Evolutionary conservation across 768 basidiomycete species (phyloP).

Genomic region (Xanthoconium stramineum): DNA sequence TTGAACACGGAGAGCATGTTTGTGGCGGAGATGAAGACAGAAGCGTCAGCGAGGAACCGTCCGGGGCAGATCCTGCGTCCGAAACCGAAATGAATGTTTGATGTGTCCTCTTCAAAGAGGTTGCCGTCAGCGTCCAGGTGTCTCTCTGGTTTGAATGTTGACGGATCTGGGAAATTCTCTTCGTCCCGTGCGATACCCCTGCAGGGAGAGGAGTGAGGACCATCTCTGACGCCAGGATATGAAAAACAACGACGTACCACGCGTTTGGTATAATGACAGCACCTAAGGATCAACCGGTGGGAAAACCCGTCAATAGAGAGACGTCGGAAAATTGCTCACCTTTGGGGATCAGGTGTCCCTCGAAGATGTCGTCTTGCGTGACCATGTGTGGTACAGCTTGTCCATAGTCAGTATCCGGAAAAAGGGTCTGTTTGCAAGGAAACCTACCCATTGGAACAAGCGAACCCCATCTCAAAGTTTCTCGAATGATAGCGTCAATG

Average conservation of each 20-base stretch:
- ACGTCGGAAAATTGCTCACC: slow-evolving; percentile 26
- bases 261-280: slow-evolving; percentile 20
- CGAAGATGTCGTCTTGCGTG: slow-evolving; percentile 39
- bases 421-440: neutral
- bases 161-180: slow-evolving; percentile 27
- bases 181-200: slow-evolving; percentile 26
- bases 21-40: slow-evolving; percentile 18
- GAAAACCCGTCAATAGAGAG: neutral
- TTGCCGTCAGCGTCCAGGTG: slow-evolving; percentile 23
- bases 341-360: slow-evolving; percentile 49
- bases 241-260: slow-evolving; percentile 7
- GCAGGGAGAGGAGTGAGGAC: neutral
- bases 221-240: too few relatives aligned
- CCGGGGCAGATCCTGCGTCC: slow-evolving; percentile 29
- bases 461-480: slow-evolving; percentile 22
- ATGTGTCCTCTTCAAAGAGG: slow-evolving; percentile 19
- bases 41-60: slow-evolving; percentile 14
- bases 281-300: slow-evolving; percentile 10
- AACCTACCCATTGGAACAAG: slow-evolving; percentile 21
- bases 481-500: slow-evolving; percentile 23
- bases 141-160: slow-evolving; percentile 34
- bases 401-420: neutral
- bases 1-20: slow-evolving; percentile 19
- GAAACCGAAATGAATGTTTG: slow-evolving; percentile 31
- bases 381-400: slow-evolving; percentile 28